These are phyloP conservation scores for Wickerhamiella hasegawae DNA, from an alignment of 805 yeast genomes.

Conservation along the genomic window DNA sequence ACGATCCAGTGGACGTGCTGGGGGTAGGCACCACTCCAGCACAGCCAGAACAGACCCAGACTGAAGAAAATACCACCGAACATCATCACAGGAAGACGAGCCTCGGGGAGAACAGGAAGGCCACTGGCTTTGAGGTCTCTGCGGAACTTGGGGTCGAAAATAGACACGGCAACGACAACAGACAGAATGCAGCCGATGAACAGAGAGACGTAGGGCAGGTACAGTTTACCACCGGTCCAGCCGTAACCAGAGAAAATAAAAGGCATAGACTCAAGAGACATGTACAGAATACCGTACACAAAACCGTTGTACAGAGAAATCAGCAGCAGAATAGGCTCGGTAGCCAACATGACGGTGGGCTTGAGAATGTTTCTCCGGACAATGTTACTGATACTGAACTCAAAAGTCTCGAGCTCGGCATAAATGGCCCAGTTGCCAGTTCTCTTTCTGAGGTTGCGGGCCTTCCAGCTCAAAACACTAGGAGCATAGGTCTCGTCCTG, in stretches of 20 bases:
- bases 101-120: constrained; percentile 53
- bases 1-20: constrained; percentile 63
- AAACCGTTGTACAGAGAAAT: constrained; percentile 25
- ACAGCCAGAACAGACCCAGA: constrained; percentile 69
- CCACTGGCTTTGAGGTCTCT: constrained; percentile 33
- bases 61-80: constrained; percentile 55
- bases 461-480: constrained; percentile 44
- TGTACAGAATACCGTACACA: constrained; percentile 26
- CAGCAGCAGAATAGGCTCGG: constrained; percentile 25
- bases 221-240: constrained; percentile 45
- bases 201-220: constrained; percentile 69
- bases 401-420: constrained; percentile 38
- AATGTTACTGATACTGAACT: constrained; percentile 25
- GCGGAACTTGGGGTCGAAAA: constrained; percentile 37
- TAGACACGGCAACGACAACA: constrained; percentile 33
- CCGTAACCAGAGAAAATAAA: constrained; percentile 32
- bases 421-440: constrained; percentile 75
- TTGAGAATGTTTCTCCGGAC: constrained; percentile 20
- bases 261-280: constrained; percentile 26
- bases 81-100: constrained; percentile 62
- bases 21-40: constrained; percentile 75
- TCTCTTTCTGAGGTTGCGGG: constrained; percentile 40
- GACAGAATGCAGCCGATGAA: constrained; percentile 53
- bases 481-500: constrained; percentile 62
- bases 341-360: constrained; percentile 21